Evolutionary conservation across 345 rosid genomes (phyloP).

Genomic region (Salix udensis): DNA sequence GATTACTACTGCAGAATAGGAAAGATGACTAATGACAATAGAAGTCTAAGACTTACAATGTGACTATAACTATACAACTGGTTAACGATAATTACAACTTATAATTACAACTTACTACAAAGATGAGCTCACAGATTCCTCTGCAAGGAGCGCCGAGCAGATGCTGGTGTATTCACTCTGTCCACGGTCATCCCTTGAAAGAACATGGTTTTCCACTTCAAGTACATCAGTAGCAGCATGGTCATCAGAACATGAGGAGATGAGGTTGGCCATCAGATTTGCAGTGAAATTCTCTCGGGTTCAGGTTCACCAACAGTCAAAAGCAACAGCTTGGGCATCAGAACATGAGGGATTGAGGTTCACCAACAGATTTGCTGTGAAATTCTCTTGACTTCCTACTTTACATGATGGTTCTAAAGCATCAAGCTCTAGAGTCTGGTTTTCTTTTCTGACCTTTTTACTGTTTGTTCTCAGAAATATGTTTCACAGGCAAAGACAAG

Average conservation of each 20-base stretch:
- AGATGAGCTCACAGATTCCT: no score
- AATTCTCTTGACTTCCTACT: neutral
- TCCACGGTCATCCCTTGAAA: conserved; percentile 18
- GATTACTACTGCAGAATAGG: no score
- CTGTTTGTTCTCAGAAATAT: conserved; percentile 5
- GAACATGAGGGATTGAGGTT: neutral
- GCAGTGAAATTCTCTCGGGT: neutral
- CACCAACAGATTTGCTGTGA: conserved; percentile 4
- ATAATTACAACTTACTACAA: no score
- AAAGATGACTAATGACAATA: no score
- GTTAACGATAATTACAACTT: no score
- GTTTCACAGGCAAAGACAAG: conserved; percentile 8
- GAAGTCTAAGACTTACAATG: no score
- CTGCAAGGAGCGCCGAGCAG: no score
- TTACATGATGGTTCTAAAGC: no score
- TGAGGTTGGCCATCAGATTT: neutral
- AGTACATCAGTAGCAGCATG: neutral
- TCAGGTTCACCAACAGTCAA: neutral
- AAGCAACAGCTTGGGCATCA: neutral
- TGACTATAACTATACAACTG: no score
- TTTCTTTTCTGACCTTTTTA: conserved; percentile 10
- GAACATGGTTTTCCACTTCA: conserved; percentile 11
- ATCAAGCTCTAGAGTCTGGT: no score
- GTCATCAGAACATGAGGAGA: neutral
- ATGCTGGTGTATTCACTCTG: no score